Evolutionary conservation across 2,329 filamentous ascomycete genomes (phyloP), one percentile per base, ranked within the genome.

Genomic region (Pseudogymnoascus sp.): DNA sequence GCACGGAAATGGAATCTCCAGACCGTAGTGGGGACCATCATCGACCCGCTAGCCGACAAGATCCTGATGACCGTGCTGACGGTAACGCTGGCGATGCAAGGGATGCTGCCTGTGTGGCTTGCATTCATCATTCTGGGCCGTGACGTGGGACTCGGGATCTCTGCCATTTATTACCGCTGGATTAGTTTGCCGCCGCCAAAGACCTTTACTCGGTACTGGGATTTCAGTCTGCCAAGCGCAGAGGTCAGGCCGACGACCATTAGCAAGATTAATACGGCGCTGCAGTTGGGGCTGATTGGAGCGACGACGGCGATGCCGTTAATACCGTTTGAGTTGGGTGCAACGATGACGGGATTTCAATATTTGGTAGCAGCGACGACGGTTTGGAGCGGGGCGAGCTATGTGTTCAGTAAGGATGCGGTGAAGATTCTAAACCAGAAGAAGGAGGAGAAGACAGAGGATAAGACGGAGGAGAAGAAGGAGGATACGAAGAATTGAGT

Each of bases 1-100:
- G 94, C 94, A 27, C 85, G 94, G 40, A 83, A 82, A 64, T 97
- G 89, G 86, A 88, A 93, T 59, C 82, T 91, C 62, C 89, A 94
- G 74, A 97, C 94, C 0, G 93, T 99, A 1, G 91, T 97, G 8
- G 94, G 94, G 61, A 95, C 90, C 61, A 86, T 99, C 31, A 91
- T 99, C 65, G 92, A 96, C 71, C 94, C 94, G 5, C 94, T 97
- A 89, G 94, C 94, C 2, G 94, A 99, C 76, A 99, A 99, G 78
- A 83, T 86, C 7, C 82, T 99, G 66, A 97, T 99, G 94, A 97
- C 93, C 0, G 86, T 96, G 63, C 76, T 96, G 69, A 95, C 93
- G 0, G 87, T 93, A 10, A 92, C 89, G 66, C 77, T 97, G 48
- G 92, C 92, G 3, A 80, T 88, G 65, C 92, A 96, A 69, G 92